phyloP scores from a whole-genome alignment of 73 alveolate species.

The Paramecium octaurelia region DNA sequence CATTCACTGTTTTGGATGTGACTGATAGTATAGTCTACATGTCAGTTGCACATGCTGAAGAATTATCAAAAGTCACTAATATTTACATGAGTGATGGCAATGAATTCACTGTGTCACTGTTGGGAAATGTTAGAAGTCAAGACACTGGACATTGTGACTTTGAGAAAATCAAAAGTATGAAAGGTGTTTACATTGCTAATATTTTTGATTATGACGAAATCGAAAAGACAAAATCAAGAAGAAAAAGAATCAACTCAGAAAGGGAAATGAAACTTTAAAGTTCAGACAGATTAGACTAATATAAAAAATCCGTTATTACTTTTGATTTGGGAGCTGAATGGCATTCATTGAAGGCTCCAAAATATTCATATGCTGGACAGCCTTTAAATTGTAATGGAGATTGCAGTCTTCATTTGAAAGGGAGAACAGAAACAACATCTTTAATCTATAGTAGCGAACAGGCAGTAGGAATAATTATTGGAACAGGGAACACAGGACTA shows the following conservation, averaged over 20 bases:
- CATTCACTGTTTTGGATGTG: slow-evolving; percentile 43
- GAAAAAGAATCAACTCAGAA: slow-evolving; percentile 29
- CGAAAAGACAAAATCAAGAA: slow-evolving; percentile 46
- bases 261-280: background rate
- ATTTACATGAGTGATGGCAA: slow-evolving; percentile 48
- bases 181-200: slow-evolving; percentile 84
- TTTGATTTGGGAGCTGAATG: slow-evolving; percentile 87
- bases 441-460: slow-evolving; percentile 72
- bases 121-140: slow-evolving; percentile 52
- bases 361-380: slow-evolving; percentile 61
- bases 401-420: slow-evolving; percentile 79
- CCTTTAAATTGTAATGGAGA: slow-evolving; percentile 70
- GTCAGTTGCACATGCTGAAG: slow-evolving; percentile 40
- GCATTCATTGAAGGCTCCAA: slow-evolving; percentile 80
- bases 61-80: slow-evolving; percentile 7
- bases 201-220: slow-evolving; percentile 45
- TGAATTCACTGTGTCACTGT: slow-evolving; percentile 19
- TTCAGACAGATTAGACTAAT: slow-evolving; percentile 23
- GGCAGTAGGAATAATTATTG: slow-evolving; percentile 84
- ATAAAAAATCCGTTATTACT: slow-evolving; percentile 70
- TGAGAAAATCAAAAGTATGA: slow-evolving; percentile 62
- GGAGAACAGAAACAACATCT: slow-evolving; percentile 71
- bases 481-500: slow-evolving; percentile 82
- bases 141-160: slow-evolving; percentile 51
- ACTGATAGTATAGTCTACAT: slow-evolving; percentile 11